These are phyloP conservation scores for Claviceps monticola DNA, from an alignment of 2,329 filamentous ascomycete species.

Conservation along the genomic window DNA sequence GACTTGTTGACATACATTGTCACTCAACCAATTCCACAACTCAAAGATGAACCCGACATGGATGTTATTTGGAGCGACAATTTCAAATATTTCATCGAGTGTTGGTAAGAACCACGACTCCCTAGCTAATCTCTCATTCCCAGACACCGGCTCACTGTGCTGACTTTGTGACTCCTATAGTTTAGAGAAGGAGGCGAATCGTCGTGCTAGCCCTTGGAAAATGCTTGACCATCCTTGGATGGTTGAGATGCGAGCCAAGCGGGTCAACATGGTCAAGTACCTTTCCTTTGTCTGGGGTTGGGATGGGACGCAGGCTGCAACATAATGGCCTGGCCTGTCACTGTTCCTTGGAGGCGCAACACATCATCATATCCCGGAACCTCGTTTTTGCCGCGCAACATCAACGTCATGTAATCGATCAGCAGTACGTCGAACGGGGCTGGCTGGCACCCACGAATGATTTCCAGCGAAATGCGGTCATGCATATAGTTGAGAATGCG, in stretches of 20 bases:
- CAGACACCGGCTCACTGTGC: constrained; percentile 1
- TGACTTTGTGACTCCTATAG: constrained; percentile 32
- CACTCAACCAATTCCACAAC: constrained; percentile 80
- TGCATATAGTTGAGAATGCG: background rate
- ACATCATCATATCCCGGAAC: background rate
- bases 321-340: background rate
- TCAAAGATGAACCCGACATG: constrained; percentile 87
- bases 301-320: constrained; percentile 41
- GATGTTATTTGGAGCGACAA: constrained; percentile 90
- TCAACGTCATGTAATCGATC: background rate
- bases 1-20: constrained; percentile 97
- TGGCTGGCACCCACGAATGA: background rate
- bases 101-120: constrained; percentile 61
- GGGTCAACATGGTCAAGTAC: constrained; percentile 95
- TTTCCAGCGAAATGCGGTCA: background rate
- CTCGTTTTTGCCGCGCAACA: background rate
- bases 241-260: constrained; percentile 87
- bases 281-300: constrained; percentile 94
- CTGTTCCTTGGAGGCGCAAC: background rate
- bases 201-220: constrained; percentile 88
- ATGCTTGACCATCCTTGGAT: constrained; percentile 99
- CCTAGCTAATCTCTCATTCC: background rate
- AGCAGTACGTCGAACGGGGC: background rate
- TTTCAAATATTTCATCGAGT: constrained; percentile 99
- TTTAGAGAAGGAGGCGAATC: constrained; percentile 80